Evolutionary conservation across 2,329 filamentous ascomycete genomes (phyloP), one percentile per base, ranked within the genome.

Genomic region (Sporothrix globosa): DNA sequence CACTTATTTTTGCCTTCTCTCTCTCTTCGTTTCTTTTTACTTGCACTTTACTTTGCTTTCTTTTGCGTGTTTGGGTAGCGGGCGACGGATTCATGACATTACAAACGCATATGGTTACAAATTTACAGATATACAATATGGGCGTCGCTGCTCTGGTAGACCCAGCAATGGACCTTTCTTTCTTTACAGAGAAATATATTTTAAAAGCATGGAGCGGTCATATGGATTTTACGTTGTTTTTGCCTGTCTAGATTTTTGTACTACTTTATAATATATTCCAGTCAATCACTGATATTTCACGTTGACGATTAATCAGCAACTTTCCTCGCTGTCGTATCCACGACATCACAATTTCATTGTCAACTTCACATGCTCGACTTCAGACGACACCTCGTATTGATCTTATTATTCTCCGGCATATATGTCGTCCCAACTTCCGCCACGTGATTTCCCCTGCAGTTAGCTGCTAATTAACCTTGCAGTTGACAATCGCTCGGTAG

Each of bases 11-110:
- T 10, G 4, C 41, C 48, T 65, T 41, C 21, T 44, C 27, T 63
- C 9, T 69, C 41, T 27, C 21, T 24, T 48, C 48, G 14, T 56
- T 27, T 54, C 17, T 56, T 17, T 13, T 48, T 44, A 2, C 41
- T 44, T 44, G 10, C 41, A 11, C 4, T 39, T 66, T 52, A 30
- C 34, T 54, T 54, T 63, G 10, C 14, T 44, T 50, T 52, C 52
- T 58, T 50, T 66, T 65, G 60, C 60, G 50, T 65, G 60, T 65
- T 65, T 61, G 39, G 39, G 58, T 61, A 61, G 58, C 58, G 58
- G 58, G 58, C 58, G 58, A 61, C 58, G 58, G 58, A 61, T 46
- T 61, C 67, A 69, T 69, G 56, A 63, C 67, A 69, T 54, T 24
- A 58, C 39, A 61, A 61, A 27, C 58, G n/a, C 58, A 46, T 19